Conservation (phyloP, 495 filamentous ascomycete species). For the Trichocladium uniseriatum region DNA sequence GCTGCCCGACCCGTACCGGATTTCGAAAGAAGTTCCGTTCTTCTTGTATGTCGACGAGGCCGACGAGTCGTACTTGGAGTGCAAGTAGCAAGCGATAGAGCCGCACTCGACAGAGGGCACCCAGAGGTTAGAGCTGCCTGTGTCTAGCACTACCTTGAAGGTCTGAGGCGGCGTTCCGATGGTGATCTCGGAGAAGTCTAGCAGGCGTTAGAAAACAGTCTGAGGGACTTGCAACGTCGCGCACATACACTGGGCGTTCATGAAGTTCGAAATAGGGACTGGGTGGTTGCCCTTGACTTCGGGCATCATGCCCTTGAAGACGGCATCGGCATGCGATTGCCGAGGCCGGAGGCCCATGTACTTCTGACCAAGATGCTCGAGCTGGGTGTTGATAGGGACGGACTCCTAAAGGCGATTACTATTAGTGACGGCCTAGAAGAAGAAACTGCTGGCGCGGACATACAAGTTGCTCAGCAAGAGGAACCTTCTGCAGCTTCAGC, state of each 20-base stretch:
- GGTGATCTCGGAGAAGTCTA: slow-evolving; percentile 94
- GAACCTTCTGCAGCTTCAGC: slow-evolving; percentile 94
- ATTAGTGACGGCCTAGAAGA: slow-evolving; percentile 4
- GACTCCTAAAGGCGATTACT: slow-evolving; percentile 44
- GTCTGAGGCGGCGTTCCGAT: slow-evolving; percentile 85
- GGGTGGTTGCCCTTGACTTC: slow-evolving; percentile 61
- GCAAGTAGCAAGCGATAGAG: slow-evolving; percentile 97
- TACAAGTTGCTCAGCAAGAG: slow-evolving; percentile 86
- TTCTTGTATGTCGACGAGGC: slow-evolving; percentile 84
- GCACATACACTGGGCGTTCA: slow-evolving; percentile 93
- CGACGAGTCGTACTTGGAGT: slow-evolving; percentile 90
- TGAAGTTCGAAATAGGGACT: slow-evolving; percentile 90
- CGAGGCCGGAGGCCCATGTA: slow-evolving; percentile 78
- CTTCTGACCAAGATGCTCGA: slow-evolving; percentile 75
- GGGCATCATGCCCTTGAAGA: slow-evolving; percentile 68
- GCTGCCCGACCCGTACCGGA: slow-evolving; percentile 91
- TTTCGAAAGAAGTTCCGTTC: slow-evolving; percentile 88
- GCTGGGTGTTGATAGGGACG: slow-evolving; percentile 71
- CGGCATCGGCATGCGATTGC: slow-evolving; percentile 54
- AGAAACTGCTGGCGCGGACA: slow-evolving; percentile 31
- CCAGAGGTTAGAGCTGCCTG: slow-evolving; percentile 98
- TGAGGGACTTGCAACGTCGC: background rate
- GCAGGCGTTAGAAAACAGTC: background rate
- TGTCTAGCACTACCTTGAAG: slow-evolving; percentile 99
- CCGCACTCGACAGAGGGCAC: slow-evolving; percentile 84